Percentiles rank a stretch among this genome's conserved stretches.
These are phyloP conservation scores for Talaromyces sp. DNA, from an alignment of 2,329 filamentous ascomycete genomes.

Conservation along the genomic window DNA sequence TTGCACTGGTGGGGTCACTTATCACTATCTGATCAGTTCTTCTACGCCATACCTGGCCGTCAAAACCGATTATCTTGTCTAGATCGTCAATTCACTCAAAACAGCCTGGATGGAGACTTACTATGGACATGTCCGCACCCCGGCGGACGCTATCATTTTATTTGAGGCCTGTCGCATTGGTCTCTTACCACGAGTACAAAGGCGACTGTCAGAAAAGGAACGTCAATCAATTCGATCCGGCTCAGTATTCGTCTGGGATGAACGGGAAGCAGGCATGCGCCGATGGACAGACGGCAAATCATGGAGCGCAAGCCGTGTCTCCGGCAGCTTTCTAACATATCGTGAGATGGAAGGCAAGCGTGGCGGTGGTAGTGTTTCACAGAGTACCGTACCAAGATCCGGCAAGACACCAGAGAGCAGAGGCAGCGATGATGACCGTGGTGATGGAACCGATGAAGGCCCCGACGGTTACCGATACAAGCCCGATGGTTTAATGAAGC, in stretches of 20 bases:
- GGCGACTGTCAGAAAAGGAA: conserved; percentile 93
- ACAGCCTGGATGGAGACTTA: conserved; percentile 88
- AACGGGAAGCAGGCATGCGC: conserved; percentile 96
- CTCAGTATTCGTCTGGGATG: conserved; percentile 99
- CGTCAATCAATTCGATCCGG: conserved; percentile 93
- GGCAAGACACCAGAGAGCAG: conserved; percentile 82
- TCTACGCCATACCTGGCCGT: conserved; percentile 10
- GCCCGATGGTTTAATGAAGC: conserved; percentile 97
- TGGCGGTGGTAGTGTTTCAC: conserved; percentile 71
- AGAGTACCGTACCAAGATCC: conserved; percentile 57
- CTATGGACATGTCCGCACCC: conserved; percentile 91
- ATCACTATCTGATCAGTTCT: neutral
- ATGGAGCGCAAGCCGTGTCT: conserved; percentile 97
- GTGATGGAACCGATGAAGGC: conserved; percentile 66
- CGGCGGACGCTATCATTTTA: conserved; percentile 94
- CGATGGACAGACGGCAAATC: conserved; percentile 99
- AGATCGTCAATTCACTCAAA: conserved; percentile 25
- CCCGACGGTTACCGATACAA: conserved; percentile 94
- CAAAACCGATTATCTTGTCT: conserved; percentile 12
- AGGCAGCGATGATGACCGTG: conserved; percentile 80
- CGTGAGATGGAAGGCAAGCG: conserved; percentile 99
- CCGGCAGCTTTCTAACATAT: conserved; percentile 95
- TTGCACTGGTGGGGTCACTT: too few relatives aligned
- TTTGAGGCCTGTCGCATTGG: conserved; percentile 95
- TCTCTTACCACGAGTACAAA: conserved; percentile 85